Base-by-base conservation (phyloP, 2,329 filamentous ascomycete genomes). In the Knufia fluminis region DNA sequence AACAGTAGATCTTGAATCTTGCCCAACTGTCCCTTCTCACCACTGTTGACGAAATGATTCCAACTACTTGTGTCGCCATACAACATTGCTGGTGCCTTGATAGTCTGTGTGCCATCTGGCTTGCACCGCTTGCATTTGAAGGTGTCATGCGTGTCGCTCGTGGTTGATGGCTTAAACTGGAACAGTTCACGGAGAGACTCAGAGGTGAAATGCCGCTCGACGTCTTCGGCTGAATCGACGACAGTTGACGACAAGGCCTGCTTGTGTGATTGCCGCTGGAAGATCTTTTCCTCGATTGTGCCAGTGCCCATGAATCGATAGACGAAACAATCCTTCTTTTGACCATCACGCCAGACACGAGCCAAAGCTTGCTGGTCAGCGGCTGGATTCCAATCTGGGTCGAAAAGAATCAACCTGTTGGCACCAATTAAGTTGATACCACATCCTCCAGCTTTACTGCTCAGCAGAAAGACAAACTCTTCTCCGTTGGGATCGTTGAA, bases 281-380 rank as follows among this genome's bases (percentile, higher is more conserved):
- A 98, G 59, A 98, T 96, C 71, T 98, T 98, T 68, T 98, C 92
- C 64, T 98, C 92, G 54, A 98, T 98, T 0, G 90, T 96, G 3
- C 92, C 92, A 0, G 94, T 97, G 0, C 90, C 86, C 60, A 98
- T 98, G 70, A 98, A 98, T n/a, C 92, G 86, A 67, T 98, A 98
- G 14, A 98, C 92, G 61, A 98, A 98, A 63, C 92, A 98, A 62
- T 98, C 92, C 64, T 98, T 98, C 76, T 94, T 97, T 68, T 98
- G 92, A 0, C 92, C 92, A 61, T 98, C 92, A 74, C 92, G 86
- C 92, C 92, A 98, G 17, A 98, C 92, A 72, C 92, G 86, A 31
- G 92, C 92, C 24, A 98, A 77, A 3, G 92, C 92, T 70, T 98
- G 92, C 66, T 98, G 92, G 62, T 98, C 92, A 1, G 92, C 90